Conservation (phyloP, 495 filamentous ascomycete species). For the Penicillium coprophilum region DNA sequence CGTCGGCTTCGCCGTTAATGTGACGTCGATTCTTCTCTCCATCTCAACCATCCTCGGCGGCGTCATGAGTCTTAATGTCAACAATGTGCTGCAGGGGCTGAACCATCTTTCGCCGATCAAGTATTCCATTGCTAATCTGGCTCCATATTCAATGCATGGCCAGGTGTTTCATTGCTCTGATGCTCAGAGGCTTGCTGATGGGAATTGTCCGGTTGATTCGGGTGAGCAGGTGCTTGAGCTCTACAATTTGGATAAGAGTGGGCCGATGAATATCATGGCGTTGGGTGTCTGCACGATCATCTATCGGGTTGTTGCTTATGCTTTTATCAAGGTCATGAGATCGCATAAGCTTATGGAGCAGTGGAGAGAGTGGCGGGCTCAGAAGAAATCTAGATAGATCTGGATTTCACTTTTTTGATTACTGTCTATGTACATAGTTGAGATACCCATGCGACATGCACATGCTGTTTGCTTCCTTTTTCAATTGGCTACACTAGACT, state of each 20-base stretch:
- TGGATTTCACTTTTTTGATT: not conserved
- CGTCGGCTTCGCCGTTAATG: slow-evolving; percentile 71
- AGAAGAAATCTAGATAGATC: slow-evolving; percentile 1
- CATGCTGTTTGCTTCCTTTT: not conserved
- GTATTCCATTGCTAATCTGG: slow-evolving; percentile 62
- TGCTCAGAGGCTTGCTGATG: slow-evolving; percentile 52
- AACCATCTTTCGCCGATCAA: slow-evolving; percentile 71
- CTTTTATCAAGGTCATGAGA: slow-evolving; percentile 52
- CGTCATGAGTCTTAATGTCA: slow-evolving; percentile 65
- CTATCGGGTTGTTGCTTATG: slow-evolving; percentile 65
- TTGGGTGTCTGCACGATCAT: slow-evolving; percentile 58
- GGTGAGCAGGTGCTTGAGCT: slow-evolving; percentile 63
- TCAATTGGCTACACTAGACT: not conserved
- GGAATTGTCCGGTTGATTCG: slow-evolving; percentile 57
- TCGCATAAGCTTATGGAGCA: slow-evolving; percentile 27
- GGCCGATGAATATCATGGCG: slow-evolving; percentile 56
- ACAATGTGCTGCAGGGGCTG: slow-evolving; percentile 60
- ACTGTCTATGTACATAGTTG: not conserved
- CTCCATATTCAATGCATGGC: slow-evolving; percentile 55
- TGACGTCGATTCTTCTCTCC: slow-evolving; percentile 61
- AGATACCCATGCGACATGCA: not conserved
- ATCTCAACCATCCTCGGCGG: slow-evolving; percentile 68
- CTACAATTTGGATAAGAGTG: slow-evolving; percentile 60
- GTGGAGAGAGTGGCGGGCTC: slow-evolving; percentile 29
- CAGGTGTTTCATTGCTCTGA: slow-evolving; percentile 60